Conservation (phyloP, 73 alveolate species). For the Blepharisma japonicum region DNA sequence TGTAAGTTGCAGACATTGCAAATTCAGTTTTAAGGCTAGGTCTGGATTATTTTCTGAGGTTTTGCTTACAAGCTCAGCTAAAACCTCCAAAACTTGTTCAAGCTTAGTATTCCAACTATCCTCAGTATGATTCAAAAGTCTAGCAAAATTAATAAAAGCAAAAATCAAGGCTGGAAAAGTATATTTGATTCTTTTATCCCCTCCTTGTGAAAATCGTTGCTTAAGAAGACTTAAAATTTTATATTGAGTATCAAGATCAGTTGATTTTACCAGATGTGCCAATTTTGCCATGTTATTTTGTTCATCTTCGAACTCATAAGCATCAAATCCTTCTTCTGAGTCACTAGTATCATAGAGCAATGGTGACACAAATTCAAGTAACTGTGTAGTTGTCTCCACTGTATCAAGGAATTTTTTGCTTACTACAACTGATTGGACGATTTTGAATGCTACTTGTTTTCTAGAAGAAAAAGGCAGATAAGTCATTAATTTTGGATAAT, state of each 20-base stretch:
- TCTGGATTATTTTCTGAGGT: constrained; percentile 27
- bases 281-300: constrained; percentile 38
- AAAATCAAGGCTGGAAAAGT: constrained; percentile 37
- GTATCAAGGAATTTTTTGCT: constrained; percentile 52
- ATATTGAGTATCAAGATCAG: constrained; percentile 27
- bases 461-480: constrained; percentile 67
- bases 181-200: constrained; percentile 38
- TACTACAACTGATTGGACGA: constrained; percentile 70
- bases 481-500: constrained; percentile 77
- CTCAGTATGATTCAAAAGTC: too few relatives aligned
- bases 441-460: constrained; percentile 74
- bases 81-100: not conserved
- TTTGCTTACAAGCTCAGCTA: not conserved
- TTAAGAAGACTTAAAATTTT: constrained; percentile 28
- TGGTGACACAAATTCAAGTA: constrained; percentile 81
- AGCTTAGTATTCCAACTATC: not conserved
- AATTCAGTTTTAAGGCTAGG: not conserved
- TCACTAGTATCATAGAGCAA: constrained; percentile 66
- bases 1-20: constrained; percentile 22
- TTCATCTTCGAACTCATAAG: constrained; percentile 46
- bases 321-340: constrained; percentile 63
- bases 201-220: constrained; percentile 32
- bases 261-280: constrained; percentile 31
- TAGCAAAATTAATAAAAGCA: constrained; percentile 4
- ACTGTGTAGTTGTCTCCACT: constrained; percentile 61